Evolutionary conservation across 495 filamentous ascomycete species (phyloP), one percentile per base, ranked within the genome.

Genomic region (Lindgomyces ingoldianus): DNA sequence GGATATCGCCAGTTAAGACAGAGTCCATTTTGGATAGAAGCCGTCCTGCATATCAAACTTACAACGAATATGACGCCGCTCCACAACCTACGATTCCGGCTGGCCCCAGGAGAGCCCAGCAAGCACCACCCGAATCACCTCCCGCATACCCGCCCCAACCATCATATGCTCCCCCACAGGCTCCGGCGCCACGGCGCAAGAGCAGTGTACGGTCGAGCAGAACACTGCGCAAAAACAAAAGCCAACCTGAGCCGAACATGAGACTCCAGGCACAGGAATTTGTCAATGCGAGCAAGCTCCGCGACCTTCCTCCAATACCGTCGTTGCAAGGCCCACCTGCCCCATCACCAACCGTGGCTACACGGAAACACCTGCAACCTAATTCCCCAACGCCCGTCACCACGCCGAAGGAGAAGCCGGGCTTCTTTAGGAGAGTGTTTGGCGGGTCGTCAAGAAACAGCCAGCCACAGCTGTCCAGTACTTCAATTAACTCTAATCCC

Each of bases 401-500:
- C 66, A 68, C 21, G 44, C 59, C 62, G 12, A 91, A 87, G 72
- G 89, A 93, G 58, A 85, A 87, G 24, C 90, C 83, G 14, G 91
- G 94, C 24, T 98, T 98, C 76, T 97, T 97, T 79, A 85, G 90
- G 59, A 85, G 93, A 64, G 89, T 98, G 12, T 96, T 98, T 75
- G 89, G 87, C 33, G 67, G 67, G 11, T 46, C 53, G 48, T 84
- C 81, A 3, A 81, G 81, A 27, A 88, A 80, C 70, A 78, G 62
- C 18, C 42, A 57, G 18, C 49, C 74, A 6, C 60, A 68, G 36
- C 46, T 59, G 6, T 68, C 65, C 16, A 58, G 30, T 18, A 36
- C 59, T 0, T 68, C 64, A 10, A 59, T 29, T 51, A 64, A 58
- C 16, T 59, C 59, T 9, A 45, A 58, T 50, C 44, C 11, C 25